Evolutionary conservation across 768 basidiomycete species (phyloP), one percentile per base, ranked within the genome.

Genomic region (Naematelia encephala): DNA sequence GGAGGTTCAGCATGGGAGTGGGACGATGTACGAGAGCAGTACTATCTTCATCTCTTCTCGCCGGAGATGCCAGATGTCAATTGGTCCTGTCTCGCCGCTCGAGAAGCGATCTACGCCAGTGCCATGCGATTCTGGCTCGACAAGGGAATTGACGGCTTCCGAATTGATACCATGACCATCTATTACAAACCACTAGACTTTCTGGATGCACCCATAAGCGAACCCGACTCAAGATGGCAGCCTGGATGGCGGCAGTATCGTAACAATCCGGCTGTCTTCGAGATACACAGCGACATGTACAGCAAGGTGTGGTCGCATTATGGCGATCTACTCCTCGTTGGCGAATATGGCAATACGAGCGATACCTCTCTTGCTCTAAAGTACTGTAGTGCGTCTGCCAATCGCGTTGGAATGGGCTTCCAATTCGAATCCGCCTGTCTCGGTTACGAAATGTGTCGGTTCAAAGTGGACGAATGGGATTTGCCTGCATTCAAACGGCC

Each of bases 101-200:
- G 71, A 25, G 53, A 66, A 23, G 63, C 63, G 11, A 65, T 72
- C 25, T 85, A 81, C 77, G 83, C 85, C 30, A n/a, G n/a, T n/a
- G 67, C 84, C 43, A 86, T 88, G 86, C 73, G 76, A 45, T 89
- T 86, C 67, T 89, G 87, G 87, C 79, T 88, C 16, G 81, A 84
- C 54, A 79, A 84, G 50, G 87, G 88, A 0, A 85, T 85, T 62
- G 87, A 88, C 60, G 88, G 87, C 1, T 89, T 88, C 72, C n/a
- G n/a, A n/a, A n/a, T n/a, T n/a, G n/a, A n/a, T n/a, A 49, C n/a
- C 12, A 49, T 43, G 42, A 43, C 12, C n/a, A 43, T 43, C n/a
- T 43, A 43, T 12, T 43, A 43, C 42, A 12, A 43, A 43, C 79
- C 86, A 19, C 75, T 80, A 1, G 84, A 83, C 0, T 80, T 87